A percentile compares a stretch with the other conserved stretches of the same genome.
These are phyloP conservation scores for Tremella yokohamensis DNA, from an alignment of 768 basidiomycete genomes.

Conservation along the genomic window DNA sequence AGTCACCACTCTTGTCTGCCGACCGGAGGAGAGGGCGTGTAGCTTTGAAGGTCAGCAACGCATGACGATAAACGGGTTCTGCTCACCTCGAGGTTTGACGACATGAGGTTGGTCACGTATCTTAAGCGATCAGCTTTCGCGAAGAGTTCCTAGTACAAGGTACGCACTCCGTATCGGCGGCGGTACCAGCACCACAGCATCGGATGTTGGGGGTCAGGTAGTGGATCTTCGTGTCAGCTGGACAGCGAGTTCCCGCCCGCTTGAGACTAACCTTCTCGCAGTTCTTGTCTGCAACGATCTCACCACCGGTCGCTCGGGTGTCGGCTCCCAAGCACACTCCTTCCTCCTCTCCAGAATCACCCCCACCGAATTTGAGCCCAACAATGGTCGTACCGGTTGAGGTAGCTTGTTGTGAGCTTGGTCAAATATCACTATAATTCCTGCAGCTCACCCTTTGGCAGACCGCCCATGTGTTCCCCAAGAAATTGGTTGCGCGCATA, in stretches of 20 bases:
- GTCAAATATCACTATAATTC: background rate
- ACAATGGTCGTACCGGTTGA: slow-evolving; percentile 90
- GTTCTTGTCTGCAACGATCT: slow-evolving; percentile 97
- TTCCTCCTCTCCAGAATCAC: slow-evolving; percentile 58
- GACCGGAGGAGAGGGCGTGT: slow-evolving; percentile 80
- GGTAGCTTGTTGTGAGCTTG: slow-evolving; percentile 40
- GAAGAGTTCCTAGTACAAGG: background rate
- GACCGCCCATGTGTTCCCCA: slow-evolving; percentile 41
- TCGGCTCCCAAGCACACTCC: slow-evolving; percentile 95
- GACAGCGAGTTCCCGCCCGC: background rate
- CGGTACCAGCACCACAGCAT: slow-evolving; percentile 97
- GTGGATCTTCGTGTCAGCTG: slow-evolving; percentile 67
- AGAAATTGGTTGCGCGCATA: slow-evolving; percentile 50
- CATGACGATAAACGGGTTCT: background rate
- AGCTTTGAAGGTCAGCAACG: slow-evolving; percentile 51
- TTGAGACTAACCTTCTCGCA: slow-evolving; percentile 81
- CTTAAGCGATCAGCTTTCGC: slow-evolving; percentile 21
- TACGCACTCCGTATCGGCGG: slow-evolving; percentile 76
- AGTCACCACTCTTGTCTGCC: slow-evolving; percentile 89
- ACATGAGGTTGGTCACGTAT: slow-evolving; percentile 76
- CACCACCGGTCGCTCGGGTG: slow-evolving; percentile 89
- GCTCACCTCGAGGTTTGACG: slow-evolving; percentile 77
- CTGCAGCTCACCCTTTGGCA: slow-evolving; percentile 43
- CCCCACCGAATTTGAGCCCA: slow-evolving; percentile 71
- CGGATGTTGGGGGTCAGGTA: slow-evolving; percentile 91